Evolutionary conservation across 2,329 filamentous ascomycete species (phyloP), one percentile per base, ranked within the genome.

Genomic region (Plectosphaerella plurivora): DNA sequence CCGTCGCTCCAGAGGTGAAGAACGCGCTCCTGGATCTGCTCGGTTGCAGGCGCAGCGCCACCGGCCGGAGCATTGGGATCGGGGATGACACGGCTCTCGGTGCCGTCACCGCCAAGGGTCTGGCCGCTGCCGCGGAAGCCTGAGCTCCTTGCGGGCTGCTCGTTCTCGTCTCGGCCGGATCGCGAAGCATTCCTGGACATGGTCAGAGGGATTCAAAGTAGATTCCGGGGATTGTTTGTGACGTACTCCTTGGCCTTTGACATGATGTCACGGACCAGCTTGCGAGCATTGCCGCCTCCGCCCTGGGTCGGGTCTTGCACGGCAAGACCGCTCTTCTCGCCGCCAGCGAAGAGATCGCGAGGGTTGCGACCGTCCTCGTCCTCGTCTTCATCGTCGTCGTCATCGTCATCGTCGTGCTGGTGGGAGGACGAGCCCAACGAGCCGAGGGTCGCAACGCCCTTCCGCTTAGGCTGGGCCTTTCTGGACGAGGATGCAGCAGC

Each of bases 1-100:
- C 90, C 90, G 64, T 95, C 86, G 42, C 81, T 79, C 90, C 90
- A 95, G 45, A 94, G 78, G 63, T 93, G 89, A 50, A 95, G 76
- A 11, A 83, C 80, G 49, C 89, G 84, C 49, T 83, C 82, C 55
- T 88, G 83, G 5, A 81, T 78, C 35, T 78, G 73, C 10, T 68
- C 71, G 15, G 66, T 50, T 20, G 41, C 14, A 61, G 63, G 8
- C 66, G 61, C 46, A 62, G 62, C 49, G 65, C 66, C 36, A 63
- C 60, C 56, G 58, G 49, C 55, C 47, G 39, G 35, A 59, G 56
- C 37, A 0, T 56, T 68, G 25, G 87, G 82, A 58, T 89, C 84
- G 44, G 84, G 83, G 49, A 94, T 81, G 22, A 75, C 73, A 54
- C 84, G 82, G 60, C 87, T 91, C 53, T 86, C 84, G 5, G 81